Evolutionary conservation across 192 early-diverging fungal genomes (phyloP), one percentile per base, ranked within the genome.

Genomic region (Entomortierella parvispora): DNA sequence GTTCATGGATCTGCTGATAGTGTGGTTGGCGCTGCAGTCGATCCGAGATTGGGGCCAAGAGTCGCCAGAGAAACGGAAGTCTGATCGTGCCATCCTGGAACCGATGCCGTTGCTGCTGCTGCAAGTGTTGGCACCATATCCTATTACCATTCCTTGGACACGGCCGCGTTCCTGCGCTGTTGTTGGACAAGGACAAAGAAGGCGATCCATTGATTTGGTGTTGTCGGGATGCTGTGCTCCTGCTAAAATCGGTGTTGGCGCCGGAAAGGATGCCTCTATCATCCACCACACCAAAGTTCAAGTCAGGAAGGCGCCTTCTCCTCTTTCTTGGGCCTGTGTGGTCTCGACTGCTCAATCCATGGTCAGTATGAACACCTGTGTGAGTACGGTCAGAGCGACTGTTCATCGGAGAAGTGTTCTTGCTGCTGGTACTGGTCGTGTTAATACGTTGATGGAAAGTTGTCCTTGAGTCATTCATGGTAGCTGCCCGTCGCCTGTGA

Each of bases 111-210:
- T 56, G 26, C 28, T 61, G 67, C 15, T 53, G 61, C 26, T 71
- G 60, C 17, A 63, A 8, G 34, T 71, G 69, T 12, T 50, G 49
- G 48, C 60, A 71, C 69, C 69, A 71, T 8, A 59, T 59, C 7
- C 69, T 59, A 37, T 71, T 62, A 5, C 69, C 69, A 25, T 71
- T 71, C 54, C 69, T 40, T 4, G 69, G 69, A 26, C 69, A 71
- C 3, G 69, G 69, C 14, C 46, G 23, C 57, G 61, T 31, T 42
- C 61, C 53, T 12, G 22, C 51, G 61, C 12, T 62, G 58, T 8
- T 48, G 58, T 17, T 18, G 20, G 22, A n/a, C 52, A 31, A n/a
- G 17, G 58, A 45, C 33, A n/a, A 4, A 9, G 25, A 2, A 4
- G 58, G 23, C 20, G 40, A 40, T 40, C 37, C 37, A 12, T 40